Base-by-base conservation (phyloP, 805 yeast species). In the Hermanozyma aechmeae region DNA sequence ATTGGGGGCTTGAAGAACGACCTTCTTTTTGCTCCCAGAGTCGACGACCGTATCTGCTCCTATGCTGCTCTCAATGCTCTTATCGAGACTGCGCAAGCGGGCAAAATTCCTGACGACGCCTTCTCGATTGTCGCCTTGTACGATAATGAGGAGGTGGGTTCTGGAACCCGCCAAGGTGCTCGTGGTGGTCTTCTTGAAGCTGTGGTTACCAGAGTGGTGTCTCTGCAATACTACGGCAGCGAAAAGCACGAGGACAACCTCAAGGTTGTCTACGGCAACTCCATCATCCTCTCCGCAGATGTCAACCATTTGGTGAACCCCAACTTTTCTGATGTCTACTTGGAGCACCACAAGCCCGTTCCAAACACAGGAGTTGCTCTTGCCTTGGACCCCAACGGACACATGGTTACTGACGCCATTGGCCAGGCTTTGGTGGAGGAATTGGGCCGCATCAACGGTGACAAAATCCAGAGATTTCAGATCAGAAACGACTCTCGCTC, bases 111-210 rank as follows among this genome's bases (percentile, higher is more conserved):
- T 4, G 33, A 46, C 0, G 65, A 61, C 22, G 45, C 59, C 1
- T 76, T 76, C 45, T 64, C 73, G 18, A 53, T 76, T 31, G 84
- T 78, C 2, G 77, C 79, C 3, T 59, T 80, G 39, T 79, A 71
- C 43, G 92, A 82, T 46, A 74, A 79, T 49, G 95, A 84, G 56
- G 95, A 84, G 56, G 70, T 84, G 32, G 95, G 95, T 7, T 78
- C 89, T 5, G 68, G 74, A 20, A 67, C 85, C 4, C 72, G 89
- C 53, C 83, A 77, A 42, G 95, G 95, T 43, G 86, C 86, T 27
- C 73, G 72, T 45, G 89, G 93, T 40, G 84, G 83, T 14, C 53
- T 82, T 27, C 54, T 81, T 29, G 86, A 82, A 50, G 49, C 73
- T 34, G 66, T 71, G n/a, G 65, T 82, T 13, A 64, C 66, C 19